These are phyloP conservation scores for Microglena sp. DNA, from an alignment of 139 green algal genomes.

Conservation along the genomic window DNA sequence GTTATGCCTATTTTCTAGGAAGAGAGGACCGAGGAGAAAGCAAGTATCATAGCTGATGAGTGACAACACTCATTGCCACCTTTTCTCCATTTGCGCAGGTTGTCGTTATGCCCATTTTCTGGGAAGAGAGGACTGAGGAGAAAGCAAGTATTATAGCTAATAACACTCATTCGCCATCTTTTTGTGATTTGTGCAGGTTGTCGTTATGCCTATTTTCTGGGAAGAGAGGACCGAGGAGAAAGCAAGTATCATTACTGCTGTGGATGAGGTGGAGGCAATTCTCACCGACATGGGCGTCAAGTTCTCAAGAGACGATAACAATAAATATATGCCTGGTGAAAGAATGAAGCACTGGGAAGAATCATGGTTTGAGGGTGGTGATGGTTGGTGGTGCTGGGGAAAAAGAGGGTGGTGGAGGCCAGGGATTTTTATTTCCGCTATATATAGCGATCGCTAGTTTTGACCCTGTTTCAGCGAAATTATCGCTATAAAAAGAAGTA, in stretches of 20 bases:
- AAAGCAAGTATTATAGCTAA: neutral
- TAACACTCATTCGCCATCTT: neutral
- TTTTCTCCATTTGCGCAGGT: neutral
- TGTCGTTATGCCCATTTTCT: neutral
- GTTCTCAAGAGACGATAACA: conserved; percentile 5
- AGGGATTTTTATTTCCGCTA: neutral
- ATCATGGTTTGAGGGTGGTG: neutral
- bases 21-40: conserved; percentile 1
- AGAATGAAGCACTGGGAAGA: conserved; percentile 6
- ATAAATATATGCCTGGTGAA: neutral
- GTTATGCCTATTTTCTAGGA: neutral
- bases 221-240: conserved; percentile 5
- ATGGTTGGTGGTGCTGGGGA: neutral
- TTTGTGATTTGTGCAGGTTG: conserved; percentile 11
- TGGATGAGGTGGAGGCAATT: conserved; percentile 21
- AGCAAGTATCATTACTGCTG: conserved; percentile 6
- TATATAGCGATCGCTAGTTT: neutral
- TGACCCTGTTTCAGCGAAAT: neutral
- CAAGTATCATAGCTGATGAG: neutral
- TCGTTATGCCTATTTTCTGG: conserved; percentile 10
- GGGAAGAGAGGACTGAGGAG: neutral
- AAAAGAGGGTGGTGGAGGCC: neutral
- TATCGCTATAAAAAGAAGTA: neutral
- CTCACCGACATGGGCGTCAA: neutral
- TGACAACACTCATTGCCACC: neutral